These are phyloP conservation scores for Ophiognomonia clavigignenti-juglandacearum DNA, from an alignment of 2,329 filamentous ascomycete species.

Conservation along the genomic window DNA sequence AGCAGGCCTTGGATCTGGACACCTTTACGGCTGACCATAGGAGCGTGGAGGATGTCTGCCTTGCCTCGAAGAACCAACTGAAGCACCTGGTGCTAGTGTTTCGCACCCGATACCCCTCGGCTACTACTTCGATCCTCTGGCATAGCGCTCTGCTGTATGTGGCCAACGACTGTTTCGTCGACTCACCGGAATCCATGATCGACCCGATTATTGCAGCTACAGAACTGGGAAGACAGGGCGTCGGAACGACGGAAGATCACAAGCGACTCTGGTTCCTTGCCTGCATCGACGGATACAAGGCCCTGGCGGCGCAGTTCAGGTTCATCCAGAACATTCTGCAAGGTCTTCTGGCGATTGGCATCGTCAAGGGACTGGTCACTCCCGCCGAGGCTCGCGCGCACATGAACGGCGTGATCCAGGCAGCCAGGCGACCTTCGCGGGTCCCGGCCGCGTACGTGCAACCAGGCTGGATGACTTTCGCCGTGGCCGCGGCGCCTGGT, in stretches of 20 bases:
- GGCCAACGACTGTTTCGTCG: slow-evolving; percentile 21
- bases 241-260: slow-evolving; percentile 13
- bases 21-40: not conserved
- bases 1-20: not conserved
- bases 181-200: not conserved
- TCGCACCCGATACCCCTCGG: slow-evolving; percentile 6
- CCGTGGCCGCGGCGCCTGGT: not conserved
- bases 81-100: slow-evolving; percentile 17
- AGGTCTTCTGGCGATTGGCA: slow-evolving; percentile 23
- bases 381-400: slow-evolving; percentile 12
- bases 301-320: slow-evolving; percentile 22
- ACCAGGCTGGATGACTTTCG: not conserved
- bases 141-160: slow-evolving; percentile 25
- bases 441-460: not conserved
- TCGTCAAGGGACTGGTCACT: slow-evolving; percentile 13
- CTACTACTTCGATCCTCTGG: slow-evolving; percentile 20
- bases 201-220: not conserved
- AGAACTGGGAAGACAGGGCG: not conserved
- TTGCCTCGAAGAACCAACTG: slow-evolving; percentile 18
- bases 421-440: not conserved
- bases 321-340: slow-evolving; percentile 21
- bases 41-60: slow-evolving; percentile 9
- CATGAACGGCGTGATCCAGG: slow-evolving; percentile 2
- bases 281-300: slow-evolving; percentile 22
- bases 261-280: slow-evolving; percentile 23